phyloP scores from a whole-genome alignment of 1,284 basidiomycete genomes.

The Neolentinus lepideus region DNA sequence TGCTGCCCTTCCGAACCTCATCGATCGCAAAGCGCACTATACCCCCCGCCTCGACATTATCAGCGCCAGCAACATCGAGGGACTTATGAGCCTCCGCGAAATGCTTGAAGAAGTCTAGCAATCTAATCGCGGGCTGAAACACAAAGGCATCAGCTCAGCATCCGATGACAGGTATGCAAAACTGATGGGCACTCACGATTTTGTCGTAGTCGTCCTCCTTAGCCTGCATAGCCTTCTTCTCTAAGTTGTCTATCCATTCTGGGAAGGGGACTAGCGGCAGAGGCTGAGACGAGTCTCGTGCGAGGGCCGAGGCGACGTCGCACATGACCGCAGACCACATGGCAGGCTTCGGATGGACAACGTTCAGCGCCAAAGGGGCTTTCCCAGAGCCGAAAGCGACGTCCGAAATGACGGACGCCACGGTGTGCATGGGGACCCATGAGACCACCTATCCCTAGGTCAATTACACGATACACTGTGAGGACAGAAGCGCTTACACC shows the following conservation, averaged over 20 bases:
- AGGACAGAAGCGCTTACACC: conserved; percentile 12
- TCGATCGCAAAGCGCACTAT: background rate
- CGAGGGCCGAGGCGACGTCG: background rate
- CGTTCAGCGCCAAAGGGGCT: conserved; percentile 5
- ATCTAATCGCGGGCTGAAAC: background rate
- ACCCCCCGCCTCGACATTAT: background rate
- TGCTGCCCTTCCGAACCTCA: background rate
- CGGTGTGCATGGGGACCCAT: conserved; percentile 11
- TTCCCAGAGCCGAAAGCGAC: conserved; percentile 8
- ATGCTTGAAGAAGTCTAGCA: background rate
- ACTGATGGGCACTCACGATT: background rate
- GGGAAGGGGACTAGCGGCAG: background rate
- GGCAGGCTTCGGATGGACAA: conserved; percentile 2
- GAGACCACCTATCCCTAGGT: conserved; percentile 4
- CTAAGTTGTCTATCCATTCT: background rate
- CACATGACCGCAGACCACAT: background rate
- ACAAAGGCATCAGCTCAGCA: no score
- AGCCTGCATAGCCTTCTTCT: background rate
- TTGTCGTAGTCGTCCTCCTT: background rate
- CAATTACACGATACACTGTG: background rate
- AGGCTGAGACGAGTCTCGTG: background rate
- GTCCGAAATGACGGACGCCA: conserved; percentile 8
- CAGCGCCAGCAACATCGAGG: background rate
- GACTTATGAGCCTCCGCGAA: background rate
- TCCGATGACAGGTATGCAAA: background rate